Conservation (phyloP, 108 stramenopile genomes). For the Cyclotella choctawhatcheeana region DNA sequence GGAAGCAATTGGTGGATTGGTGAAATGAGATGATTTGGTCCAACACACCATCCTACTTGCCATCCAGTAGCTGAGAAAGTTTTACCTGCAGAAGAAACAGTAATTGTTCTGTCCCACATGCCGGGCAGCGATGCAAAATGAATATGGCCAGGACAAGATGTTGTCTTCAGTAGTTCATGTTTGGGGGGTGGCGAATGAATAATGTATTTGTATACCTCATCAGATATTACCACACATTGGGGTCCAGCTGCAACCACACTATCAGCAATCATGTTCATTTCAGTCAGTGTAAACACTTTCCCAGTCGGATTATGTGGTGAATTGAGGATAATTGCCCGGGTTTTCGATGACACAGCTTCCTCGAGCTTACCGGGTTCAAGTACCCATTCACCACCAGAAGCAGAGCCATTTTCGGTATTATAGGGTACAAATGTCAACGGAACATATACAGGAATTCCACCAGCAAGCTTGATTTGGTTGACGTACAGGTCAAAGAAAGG, state of each 20-base stretch:
- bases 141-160: conserved; percentile 77
- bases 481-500: conserved; percentile 98
- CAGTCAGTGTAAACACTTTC: conserved; percentile 90
- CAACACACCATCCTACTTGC: conserved; percentile 99
- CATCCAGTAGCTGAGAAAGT: conserved; percentile 99
- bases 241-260: conserved; percentile 74
- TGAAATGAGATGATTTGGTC: conserved; percentile 77
- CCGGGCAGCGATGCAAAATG: conserved; percentile 87
- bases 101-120: conserved; percentile 94
- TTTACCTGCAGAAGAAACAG: conserved; percentile 97
- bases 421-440: conserved; percentile 78
- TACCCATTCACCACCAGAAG: conserved; percentile 85
- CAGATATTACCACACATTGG: conserved; percentile 83
- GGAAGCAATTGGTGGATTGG: conserved; percentile 82
- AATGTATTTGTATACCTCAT: conserved; percentile 99
- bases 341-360: conserved; percentile 78
- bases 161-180: conserved; percentile 9
- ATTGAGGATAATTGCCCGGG: conserved; percentile 95
- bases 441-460: conserved; percentile 81
- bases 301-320: conserved; percentile 99
- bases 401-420: conserved; percentile 30
- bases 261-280: conserved; percentile 91
- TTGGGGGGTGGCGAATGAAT: conserved; percentile 81
- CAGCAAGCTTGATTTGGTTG: conserved; percentile 87
- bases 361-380: conserved; percentile 76